These are phyloP conservation scores for Aspergillus niger DNA, from an alignment of 2,329 filamentous ascomycete genomes.

Conservation along the genomic window DNA sequence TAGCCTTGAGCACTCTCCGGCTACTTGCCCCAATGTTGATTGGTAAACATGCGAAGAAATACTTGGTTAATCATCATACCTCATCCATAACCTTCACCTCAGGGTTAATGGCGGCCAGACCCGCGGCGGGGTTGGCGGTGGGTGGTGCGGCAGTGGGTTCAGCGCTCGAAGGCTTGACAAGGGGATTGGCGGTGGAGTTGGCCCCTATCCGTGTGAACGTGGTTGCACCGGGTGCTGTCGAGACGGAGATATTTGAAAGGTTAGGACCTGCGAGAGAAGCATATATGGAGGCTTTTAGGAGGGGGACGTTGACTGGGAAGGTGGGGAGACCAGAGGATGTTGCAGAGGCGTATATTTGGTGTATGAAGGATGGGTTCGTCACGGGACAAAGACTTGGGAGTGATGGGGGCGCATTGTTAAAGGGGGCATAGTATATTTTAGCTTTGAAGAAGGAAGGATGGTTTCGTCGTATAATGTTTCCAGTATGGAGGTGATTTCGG, in stretches of 20 bases:
- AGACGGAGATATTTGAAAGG: constrained; percentile 41
- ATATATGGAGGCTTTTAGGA: constrained; percentile 31
- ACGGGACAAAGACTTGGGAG: constrained; percentile 38
- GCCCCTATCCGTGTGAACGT: constrained; percentile 47
- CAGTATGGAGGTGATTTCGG: too few species aligned
- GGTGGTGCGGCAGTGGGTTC: constrained; percentile 26
- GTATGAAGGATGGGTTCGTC: constrained; percentile 47
- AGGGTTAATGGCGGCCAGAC: constrained; percentile 39
- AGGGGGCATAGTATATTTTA: neutral
- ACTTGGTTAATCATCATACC: constrained; percentile 30
- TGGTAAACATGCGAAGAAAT: constrained; percentile 44
- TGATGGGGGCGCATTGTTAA: constrained; percentile 42
- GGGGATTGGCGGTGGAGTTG: constrained; percentile 46
- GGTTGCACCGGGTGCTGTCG: constrained; percentile 44
- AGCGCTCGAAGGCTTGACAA: constrained; percentile 35
- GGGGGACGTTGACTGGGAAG: constrained; percentile 25
- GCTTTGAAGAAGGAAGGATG: too few species aligned
- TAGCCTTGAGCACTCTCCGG: constrained; percentile 34
- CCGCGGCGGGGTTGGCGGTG: constrained; percentile 36
- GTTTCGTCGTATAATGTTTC: too few species aligned
- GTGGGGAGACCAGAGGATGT: constrained; percentile 39
- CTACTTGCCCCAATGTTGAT: constrained; percentile 39
- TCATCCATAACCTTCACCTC: constrained; percentile 46
- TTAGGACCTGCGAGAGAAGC: constrained; percentile 18
- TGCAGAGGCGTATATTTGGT: constrained; percentile 48